A percentile compares a stretch with the other conserved stretches of the same genome.
phyloP scores from a whole-genome alignment of 2,329 filamentous ascomycete genomes.

The Cladosporium austrohemisphaericum region DNA sequence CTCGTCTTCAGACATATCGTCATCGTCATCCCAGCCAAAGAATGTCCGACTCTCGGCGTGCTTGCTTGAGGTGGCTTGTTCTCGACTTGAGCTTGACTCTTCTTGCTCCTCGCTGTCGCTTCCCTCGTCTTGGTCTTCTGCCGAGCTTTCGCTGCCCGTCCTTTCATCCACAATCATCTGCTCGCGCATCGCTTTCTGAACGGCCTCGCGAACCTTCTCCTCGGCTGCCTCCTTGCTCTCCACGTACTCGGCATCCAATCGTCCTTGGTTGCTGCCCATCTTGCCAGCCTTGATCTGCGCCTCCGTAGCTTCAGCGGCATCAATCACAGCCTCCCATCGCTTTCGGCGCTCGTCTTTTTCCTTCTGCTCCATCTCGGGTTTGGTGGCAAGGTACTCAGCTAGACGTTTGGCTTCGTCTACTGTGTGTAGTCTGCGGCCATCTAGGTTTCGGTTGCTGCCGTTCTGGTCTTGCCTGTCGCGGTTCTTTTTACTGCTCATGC shows the following conservation, averaged over 20 bases:
- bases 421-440: slow-evolving; percentile 83
- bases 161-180: slow-evolving; percentile 50
- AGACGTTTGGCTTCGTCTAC: slow-evolving; percentile 93
- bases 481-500: slow-evolving; percentile 96
- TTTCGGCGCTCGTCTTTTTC: slow-evolving; percentile 82
- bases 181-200: slow-evolving; percentile 65
- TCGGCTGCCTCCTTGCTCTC: slow-evolving; percentile 89
- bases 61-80: slow-evolving; percentile 32
- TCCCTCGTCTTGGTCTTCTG: slow-evolving; percentile 42
- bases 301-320: slow-evolving; percentile 75
- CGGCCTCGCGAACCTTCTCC: slow-evolving; percentile 75
- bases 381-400: slow-evolving; percentile 90
- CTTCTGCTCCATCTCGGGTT: slow-evolving; percentile 94
- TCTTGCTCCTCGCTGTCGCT: slow-evolving; percentile 30
- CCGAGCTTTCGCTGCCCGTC: slow-evolving; percentile 40
- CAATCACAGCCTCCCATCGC: slow-evolving; percentile 85
- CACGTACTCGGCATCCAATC: slow-evolving; percentile 85
- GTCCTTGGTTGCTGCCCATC: slow-evolving; percentile 53
- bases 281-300: slow-evolving; percentile 75
- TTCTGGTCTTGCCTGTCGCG: slow-evolving; percentile 70
- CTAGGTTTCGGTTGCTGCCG: slow-evolving; percentile 87
- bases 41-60: slow-evolving; percentile 49
- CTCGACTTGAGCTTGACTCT: slow-evolving; percentile 28
- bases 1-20: slow-evolving; percentile 45
- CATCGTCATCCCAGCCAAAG: slow-evolving; percentile 73